Percentiles rank a stretch among this genome's conserved stretches.
Conservation (phyloP, 768 basidiomycete genomes). For the Kwoniella sp. region DNA sequence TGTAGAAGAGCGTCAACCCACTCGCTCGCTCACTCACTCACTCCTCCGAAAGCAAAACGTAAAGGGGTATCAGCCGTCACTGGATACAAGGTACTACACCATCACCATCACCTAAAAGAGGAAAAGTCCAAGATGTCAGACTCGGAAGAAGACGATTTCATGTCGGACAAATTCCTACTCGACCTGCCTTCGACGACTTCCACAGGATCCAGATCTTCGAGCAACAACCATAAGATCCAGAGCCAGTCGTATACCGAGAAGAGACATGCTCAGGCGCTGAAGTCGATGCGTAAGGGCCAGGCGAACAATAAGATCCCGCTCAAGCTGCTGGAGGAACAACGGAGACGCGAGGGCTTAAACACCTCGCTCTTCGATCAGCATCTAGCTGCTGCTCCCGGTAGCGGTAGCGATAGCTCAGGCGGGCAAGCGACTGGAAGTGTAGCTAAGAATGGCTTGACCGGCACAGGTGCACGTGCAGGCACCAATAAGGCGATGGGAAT, state of each 20-base stretch:
- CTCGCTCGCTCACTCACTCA: too few species aligned
- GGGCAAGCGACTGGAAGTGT: neutral
- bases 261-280: constrained; percentile 30
- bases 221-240: neutral
- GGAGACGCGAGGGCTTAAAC: constrained; percentile 43
- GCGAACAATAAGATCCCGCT: constrained; percentile 35
- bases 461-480: constrained; percentile 6
- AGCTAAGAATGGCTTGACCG: neutral
- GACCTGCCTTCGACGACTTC: constrained; percentile 19
- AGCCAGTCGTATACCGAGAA: constrained; percentile 35
- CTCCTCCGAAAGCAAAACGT: too few species aligned
- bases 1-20: too few species aligned
- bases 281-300: constrained; percentile 34
- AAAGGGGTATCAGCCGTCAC: too few species aligned
- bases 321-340: constrained; percentile 44
- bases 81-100: too few species aligned
- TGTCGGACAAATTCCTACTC: constrained; percentile 56
- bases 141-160: constrained; percentile 56
- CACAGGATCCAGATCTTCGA: neutral
- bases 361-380: constrained; percentile 45
- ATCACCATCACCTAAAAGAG: too few species aligned
- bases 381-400: neutral
- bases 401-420: neutral
- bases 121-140: constrained; percentile 50
- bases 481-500: constrained; percentile 52